Percentiles rank a stretch among this genome's conserved stretches.
Evolutionary conservation across 1,284 basidiomycete species (phyloP).

Genomic region (Ustilago trichophora): DNA sequence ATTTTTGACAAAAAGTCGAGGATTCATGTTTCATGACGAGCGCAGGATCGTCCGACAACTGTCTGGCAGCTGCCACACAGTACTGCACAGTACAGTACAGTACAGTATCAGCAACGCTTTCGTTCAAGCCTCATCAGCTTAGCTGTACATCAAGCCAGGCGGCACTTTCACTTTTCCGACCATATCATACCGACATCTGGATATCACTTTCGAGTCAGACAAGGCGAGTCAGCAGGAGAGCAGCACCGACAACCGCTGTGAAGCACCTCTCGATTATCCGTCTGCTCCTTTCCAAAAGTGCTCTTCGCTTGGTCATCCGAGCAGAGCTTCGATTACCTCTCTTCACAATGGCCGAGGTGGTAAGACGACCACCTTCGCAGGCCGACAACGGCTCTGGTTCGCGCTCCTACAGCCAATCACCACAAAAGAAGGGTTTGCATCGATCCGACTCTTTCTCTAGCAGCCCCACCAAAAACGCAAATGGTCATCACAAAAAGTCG

Average conservation of each 20-base stretch:
- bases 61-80: not conserved
- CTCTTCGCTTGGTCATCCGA: not conserved
- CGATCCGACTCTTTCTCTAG: conserved; percentile 30
- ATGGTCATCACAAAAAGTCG: conserved; percentile 17
- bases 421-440: conserved; percentile 28
- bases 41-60: conserved; percentile 27
- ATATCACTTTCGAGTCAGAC: no score
- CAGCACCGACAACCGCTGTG: no score
- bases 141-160: no score
- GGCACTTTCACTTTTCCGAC: no score
- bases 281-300: no score
- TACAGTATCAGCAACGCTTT: not conserved
- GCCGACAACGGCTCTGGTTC: conserved; percentile 22
- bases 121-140: no score
- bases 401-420: conserved; percentile 37
- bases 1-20: no score
- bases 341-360: conserved; percentile 39
- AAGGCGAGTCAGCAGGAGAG: no score
- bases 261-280: no score
- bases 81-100: no score
- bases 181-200: no score
- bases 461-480: conserved; percentile 16
- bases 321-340: not conserved
- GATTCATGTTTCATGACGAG: no score
- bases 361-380: conserved; percentile 29